Conservation (phyloP, 345 rosid genomes). For the Aquilaria sinensis region DNA sequence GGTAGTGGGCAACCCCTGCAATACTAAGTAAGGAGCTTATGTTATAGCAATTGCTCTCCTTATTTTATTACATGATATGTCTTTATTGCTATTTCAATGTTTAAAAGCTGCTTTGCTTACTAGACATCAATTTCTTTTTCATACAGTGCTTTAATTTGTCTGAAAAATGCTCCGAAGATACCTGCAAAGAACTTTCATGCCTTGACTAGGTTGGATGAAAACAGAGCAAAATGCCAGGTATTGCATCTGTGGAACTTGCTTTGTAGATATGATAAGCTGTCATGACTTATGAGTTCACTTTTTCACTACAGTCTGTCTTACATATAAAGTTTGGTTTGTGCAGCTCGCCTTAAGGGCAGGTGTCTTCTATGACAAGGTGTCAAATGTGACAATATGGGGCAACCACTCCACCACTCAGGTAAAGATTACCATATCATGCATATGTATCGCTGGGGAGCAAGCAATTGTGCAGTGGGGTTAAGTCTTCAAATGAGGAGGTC, state of each 20-base stretch:
- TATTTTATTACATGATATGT: neutral
- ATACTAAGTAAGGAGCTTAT: slow-evolving; percentile 72
- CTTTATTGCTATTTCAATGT: neutral
- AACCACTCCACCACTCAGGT: slow-evolving; percentile 99
- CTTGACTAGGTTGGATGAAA: slow-evolving; percentile 90
- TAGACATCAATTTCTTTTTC: slow-evolving; percentile 4
- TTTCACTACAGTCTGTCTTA: neutral
- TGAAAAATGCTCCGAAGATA: slow-evolving; percentile 93
- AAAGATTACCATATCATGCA: neutral
- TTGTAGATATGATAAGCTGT: too few species aligned
- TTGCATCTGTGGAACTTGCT: neutral
- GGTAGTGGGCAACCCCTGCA: slow-evolving; percentile 98
- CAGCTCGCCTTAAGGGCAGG: slow-evolving; percentile 98
- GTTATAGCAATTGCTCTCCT: neutral
- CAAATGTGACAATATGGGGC: slow-evolving; percentile 97
- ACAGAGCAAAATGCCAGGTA: slow-evolving; percentile 98
- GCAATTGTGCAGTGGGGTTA: too few species aligned
- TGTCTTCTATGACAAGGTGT: slow-evolving; percentile 91
- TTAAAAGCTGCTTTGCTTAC: neutral
- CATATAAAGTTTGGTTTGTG: slow-evolving; percentile 13
- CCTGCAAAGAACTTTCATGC: slow-evolving; percentile 98
- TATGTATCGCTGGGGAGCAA: neutral
- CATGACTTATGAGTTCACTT: neutral
- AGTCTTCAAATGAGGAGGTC: too few species aligned
- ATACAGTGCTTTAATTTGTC: slow-evolving; percentile 84